Conservation (phyloP, 2,329 filamentous ascomycete genomes). For the Neonectria faginata region DNA sequence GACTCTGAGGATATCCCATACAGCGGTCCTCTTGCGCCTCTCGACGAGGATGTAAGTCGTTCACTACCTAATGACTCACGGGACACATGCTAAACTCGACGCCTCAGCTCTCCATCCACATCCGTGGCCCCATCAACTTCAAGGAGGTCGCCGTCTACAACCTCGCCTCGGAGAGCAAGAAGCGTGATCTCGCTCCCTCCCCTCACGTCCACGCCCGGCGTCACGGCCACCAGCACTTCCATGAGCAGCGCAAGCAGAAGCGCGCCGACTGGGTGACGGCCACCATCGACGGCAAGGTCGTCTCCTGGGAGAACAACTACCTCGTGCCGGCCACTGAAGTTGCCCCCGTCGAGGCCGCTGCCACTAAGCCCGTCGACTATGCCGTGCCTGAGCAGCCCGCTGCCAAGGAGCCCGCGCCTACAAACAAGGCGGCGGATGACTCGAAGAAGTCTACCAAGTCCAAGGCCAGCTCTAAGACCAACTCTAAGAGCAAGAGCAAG, state of each 20-base stretch:
- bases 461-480: slow-evolving; percentile 22
- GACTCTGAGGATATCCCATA: slow-evolving; percentile 63
- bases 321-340: slow-evolving; percentile 51
- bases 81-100: neutral
- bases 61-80: neutral
- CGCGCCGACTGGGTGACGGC: slow-evolving; percentile 63
- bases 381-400: slow-evolving; percentile 9
- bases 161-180: slow-evolving; percentile 54
- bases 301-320: slow-evolving; percentile 70
- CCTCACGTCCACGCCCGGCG: slow-evolving; percentile 49
- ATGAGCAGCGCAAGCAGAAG: slow-evolving; percentile 60
- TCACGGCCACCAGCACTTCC: slow-evolving; percentile 63
- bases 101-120: slow-evolving; percentile 76
- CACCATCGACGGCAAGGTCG: slow-evolving; percentile 67
- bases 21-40: slow-evolving; percentile 71
- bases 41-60: slow-evolving; percentile 75
- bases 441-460: slow-evolving; percentile 26
- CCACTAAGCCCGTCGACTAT: slow-evolving; percentile 19
- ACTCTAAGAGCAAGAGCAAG: slow-evolving; percentile 26
- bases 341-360: slow-evolving; percentile 32
- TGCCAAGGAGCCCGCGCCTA: slow-evolving; percentile 15
- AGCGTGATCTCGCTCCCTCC: slow-evolving; percentile 41
- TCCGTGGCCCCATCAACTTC: slow-evolving; percentile 76
- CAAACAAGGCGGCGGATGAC: neutral
- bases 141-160: slow-evolving; percentile 78